Conservation (phyloP, 2,329 filamentous ascomycete species). For the Tolypocladium tropicale region DNA sequence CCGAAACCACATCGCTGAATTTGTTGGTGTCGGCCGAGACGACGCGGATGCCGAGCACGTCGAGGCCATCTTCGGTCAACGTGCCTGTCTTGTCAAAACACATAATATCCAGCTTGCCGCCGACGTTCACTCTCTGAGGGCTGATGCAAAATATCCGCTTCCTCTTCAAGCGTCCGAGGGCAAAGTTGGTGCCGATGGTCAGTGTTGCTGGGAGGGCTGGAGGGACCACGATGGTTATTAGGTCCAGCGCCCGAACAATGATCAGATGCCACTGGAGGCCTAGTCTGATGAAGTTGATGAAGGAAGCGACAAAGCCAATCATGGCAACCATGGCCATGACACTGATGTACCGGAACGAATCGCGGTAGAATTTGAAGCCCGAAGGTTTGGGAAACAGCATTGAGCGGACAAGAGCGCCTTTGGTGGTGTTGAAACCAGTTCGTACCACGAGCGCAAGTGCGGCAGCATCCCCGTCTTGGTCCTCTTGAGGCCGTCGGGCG, state of each 20-base stretch:
- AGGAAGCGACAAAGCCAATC: conserved; percentile 80
- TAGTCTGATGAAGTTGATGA: conserved; percentile 85
- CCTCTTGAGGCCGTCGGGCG: conserved; percentile 77
- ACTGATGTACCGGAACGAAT: conserved; percentile 94
- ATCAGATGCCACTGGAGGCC: conserved; percentile 82
- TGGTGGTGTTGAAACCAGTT: conserved; percentile 96
- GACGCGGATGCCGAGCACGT: conserved; percentile 80
- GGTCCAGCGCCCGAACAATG: conserved; percentile 79
- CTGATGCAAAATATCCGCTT: conserved; percentile 97
- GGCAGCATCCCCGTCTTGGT: conserved; percentile 76
- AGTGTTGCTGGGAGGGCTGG: conserved; percentile 89
- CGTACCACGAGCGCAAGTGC: conserved; percentile 85
- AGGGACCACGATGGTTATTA: conserved; percentile 96
- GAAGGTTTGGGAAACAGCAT: conserved; percentile 99
- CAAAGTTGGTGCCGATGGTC: conserved; percentile 95
- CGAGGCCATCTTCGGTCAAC: conserved; percentile 88
- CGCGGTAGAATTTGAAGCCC: conserved; percentile 96
- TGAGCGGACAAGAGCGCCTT: conserved; percentile 86
- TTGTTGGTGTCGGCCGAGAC: conserved; percentile 51
- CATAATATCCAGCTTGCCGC: conserved; percentile 88
- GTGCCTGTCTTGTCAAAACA: conserved; percentile 99
- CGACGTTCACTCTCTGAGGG: conserved; percentile 92
- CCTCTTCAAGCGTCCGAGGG: conserved; percentile 71
- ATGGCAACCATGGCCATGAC: conserved; percentile 86
- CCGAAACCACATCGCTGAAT: conserved; percentile 68